Evolutionary conservation across 164 flowering plant genomes (phyloP).

Genomic region (Stephania cephalantha): DNA sequence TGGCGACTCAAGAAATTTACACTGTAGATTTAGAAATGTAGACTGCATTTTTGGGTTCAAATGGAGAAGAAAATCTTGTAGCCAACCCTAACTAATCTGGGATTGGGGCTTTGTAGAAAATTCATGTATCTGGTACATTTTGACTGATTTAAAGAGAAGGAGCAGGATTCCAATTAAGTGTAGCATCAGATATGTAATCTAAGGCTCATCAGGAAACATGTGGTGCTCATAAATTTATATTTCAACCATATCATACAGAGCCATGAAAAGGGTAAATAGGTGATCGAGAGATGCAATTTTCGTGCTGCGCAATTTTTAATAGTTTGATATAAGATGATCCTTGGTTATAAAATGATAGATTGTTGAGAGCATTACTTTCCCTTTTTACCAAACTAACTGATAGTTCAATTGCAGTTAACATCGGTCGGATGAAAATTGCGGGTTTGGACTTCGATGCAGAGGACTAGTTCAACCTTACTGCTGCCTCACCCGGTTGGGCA

Average conservation of each 20-base stretch:
- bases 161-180: background rate
- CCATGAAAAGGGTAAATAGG: background rate
- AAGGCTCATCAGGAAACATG: background rate
- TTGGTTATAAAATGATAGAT: background rate
- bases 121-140: background rate
- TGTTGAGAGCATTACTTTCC: too few species aligned
- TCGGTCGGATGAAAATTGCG: conserved; percentile 63
- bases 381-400: background rate
- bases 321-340: background rate
- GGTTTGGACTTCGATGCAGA: conserved; percentile 63
- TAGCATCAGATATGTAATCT: too few species aligned
- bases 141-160: background rate
- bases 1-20: background rate
- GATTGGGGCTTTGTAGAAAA: too few species aligned
- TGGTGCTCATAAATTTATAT: background rate
- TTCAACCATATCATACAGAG: background rate
- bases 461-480: conserved; percentile 14
- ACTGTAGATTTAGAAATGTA: background rate
- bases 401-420: conserved; percentile 50
- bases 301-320: background rate
- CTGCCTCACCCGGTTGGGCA: background rate
- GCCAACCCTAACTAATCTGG: background rate
- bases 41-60: background rate
- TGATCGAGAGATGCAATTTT: background rate
- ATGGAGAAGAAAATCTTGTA: background rate